Conservation (phyloP, 345 rosid genomes). For the Aquilaria malaccensis region DNA sequence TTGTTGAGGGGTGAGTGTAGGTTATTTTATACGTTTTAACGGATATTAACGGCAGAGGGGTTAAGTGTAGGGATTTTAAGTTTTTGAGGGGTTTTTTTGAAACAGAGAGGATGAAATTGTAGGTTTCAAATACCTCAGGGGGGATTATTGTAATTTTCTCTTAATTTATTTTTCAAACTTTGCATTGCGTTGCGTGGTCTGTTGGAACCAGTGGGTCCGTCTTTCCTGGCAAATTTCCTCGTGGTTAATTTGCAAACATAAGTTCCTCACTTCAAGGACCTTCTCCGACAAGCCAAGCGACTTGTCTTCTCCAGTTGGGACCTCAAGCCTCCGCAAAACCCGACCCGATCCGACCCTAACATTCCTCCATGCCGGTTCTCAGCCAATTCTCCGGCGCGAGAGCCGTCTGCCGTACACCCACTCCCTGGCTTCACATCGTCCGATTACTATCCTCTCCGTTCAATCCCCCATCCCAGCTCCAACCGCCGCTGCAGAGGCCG, state of each 20-base stretch:
- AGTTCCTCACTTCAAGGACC: slow-evolving; percentile 5
- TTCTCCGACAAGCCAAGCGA: not conserved
- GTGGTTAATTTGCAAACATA: slow-evolving; percentile 4
- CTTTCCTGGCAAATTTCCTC: not conserved
- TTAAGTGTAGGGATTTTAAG: too few species aligned
- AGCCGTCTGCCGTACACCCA: not conserved
- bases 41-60: too few species aligned
- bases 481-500: slow-evolving; percentile 20
- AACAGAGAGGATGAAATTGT: too few species aligned
- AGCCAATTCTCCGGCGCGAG: slow-evolving; percentile 21
- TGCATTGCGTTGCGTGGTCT: too few species aligned
- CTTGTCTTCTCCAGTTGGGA: not conserved
- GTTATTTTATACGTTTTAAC: too few species aligned
- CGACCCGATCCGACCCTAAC: not conserved
- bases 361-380: slow-evolving; percentile 26
- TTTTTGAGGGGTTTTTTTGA: too few species aligned
- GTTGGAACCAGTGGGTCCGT: too few species aligned
- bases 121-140: too few species aligned
- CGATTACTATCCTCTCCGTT: slow-evolving; percentile 15
- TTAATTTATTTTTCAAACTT: too few species aligned
- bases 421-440: not conserved
- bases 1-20: too few species aligned
- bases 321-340: slow-evolving; percentile 1
- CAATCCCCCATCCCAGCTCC: slow-evolving; percentile 35
- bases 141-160: too few species aligned